Evolutionary conservation across 345 rosid species (phyloP), one percentile per base, ranked within the genome.

Genomic region (Aquilaria sinensis): DNA sequence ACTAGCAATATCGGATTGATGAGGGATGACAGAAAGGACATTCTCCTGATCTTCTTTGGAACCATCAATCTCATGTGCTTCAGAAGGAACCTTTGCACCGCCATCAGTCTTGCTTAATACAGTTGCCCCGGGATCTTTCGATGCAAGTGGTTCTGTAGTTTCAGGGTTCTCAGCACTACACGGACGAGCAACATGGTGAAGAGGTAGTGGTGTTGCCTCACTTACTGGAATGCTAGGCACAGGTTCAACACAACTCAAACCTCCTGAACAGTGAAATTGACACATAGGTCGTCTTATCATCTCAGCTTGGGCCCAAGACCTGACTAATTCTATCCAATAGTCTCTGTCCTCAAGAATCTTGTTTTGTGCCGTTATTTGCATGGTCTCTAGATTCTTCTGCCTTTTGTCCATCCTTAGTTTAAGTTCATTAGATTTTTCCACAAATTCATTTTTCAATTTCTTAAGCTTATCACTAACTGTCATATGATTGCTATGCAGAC

Each of bases 241-340:
- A 67, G 58, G 8, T 49, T 66, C 31, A 14, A 43, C 30, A 10
- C 47, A 43, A 56, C 47, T 53, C 32, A 23, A 50, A 16, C 32
- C 51, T 14, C 46, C 67, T 52, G 68, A 66, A 62, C n/a, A 56
- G 47, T 58, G 64, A 34, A 56, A 31, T 48, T 68, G 72, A 45
- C 58, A 63, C 41, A 58, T 47, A 31, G 56, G 63, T 37, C 51
- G 74, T 54, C 59, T 66, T 56, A 70, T 47, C 48, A 81, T 64
- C 66, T 70, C 81, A n/a, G 29, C 70, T 55, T 61, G 67, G 64
- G 75, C 80, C 92, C 92, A 85, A 50, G 78, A 68, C 66, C 62
- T 61, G 52, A 82, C 70, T 69, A 75, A 78, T 57, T 82, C 72
- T 50, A 74, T 68, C 85, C 79, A 80, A 52, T 37, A 60, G 37